Evolutionary conservation across 306 rosid species (phyloP), one percentile per base, ranked within the genome.

Genomic region (Luffa acutangula): DNA sequence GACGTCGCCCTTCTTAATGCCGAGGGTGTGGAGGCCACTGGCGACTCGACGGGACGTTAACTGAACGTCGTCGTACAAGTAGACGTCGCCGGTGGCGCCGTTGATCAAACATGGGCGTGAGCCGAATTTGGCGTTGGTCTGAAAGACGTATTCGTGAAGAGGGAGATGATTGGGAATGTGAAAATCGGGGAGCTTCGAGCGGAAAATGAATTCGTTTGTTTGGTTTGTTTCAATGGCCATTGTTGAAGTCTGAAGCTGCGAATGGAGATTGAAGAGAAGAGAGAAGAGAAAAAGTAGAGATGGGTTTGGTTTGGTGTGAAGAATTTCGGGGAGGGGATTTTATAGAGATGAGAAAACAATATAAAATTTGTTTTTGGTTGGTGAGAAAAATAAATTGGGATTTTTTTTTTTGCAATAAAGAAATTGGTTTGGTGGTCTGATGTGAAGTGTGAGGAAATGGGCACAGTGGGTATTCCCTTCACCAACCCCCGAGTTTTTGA

Each of bases 151-250:
- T 0, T 89, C 53, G 18, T 94, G 94, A 11, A 94, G 90, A 2
- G 96, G 92, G 59, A 90, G 86, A 59, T 92, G 85, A n/a, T 90
- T 89, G 9, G 97, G 98, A 83, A 94, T 88, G 86, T 83, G 59
- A 46, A 94, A 90, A 20, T 90, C 92, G 0, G 90, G 91, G 17
- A 94, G 97, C 73, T 84, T 90, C 0, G 97, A 94, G 62, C 88
- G 84, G 90, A 82, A 94, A 15, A 92, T 80, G 84, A 87, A 71
- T 3, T 85, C 88, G 2, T 80, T 60, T 1, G 77, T 72, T 69
- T 80, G 51, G 8, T 80, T 74, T 10, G 54, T 45, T 72, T 84
- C 82, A 20, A 71, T 1, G 10, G 76, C 34, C 58, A 82, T 84
- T 84, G 79, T 79, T 17, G 46, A 72, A 3, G 15, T 0, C 15